Evolutionary conservation across 2,329 filamentous ascomycete species (phyloP).

Genomic region (Cladosporium oxysporum): DNA sequence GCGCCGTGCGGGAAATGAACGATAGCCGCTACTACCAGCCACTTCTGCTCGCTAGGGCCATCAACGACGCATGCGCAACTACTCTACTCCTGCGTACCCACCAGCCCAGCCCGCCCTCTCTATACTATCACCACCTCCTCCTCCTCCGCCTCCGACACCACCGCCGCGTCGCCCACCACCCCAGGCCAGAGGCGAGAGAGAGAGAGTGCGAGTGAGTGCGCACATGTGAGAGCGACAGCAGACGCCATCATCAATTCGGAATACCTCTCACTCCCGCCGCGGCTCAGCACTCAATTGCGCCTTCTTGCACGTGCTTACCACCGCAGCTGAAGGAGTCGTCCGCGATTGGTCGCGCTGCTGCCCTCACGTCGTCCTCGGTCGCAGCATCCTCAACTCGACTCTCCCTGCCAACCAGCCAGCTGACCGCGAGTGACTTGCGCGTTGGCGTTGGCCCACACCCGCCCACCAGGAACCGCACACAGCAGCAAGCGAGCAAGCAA

Average conservation of each 20-base stretch:
- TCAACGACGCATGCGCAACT: neutral
- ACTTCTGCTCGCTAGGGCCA: neutral
- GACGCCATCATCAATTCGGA: neutral
- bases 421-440: conserved; percentile 16
- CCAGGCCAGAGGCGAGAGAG: neutral
- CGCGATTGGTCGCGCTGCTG: conserved; percentile 15
- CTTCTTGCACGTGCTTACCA: neutral
- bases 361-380: neutral
- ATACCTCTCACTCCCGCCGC: neutral
- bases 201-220: neutral
- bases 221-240: conserved; percentile 10
- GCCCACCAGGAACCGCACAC: conserved; percentile 2
- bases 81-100: conserved; percentile 4
- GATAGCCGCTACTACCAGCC: neutral
- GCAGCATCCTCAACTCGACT: neutral
- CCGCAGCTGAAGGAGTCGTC: neutral
- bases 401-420: conserved; percentile 15
- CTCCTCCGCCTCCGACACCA: neutral
- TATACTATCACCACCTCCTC: neutral
- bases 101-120: conserved; percentile 7
- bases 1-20: neutral
- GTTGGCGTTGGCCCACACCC: conserved; percentile 13
- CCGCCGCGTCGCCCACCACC: neutral
- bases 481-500: conserved; percentile 8
- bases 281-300: neutral